Base-by-base conservation (phyloP, 2,329 filamentous ascomycete species). In the Cladosporium sp. region DNA sequence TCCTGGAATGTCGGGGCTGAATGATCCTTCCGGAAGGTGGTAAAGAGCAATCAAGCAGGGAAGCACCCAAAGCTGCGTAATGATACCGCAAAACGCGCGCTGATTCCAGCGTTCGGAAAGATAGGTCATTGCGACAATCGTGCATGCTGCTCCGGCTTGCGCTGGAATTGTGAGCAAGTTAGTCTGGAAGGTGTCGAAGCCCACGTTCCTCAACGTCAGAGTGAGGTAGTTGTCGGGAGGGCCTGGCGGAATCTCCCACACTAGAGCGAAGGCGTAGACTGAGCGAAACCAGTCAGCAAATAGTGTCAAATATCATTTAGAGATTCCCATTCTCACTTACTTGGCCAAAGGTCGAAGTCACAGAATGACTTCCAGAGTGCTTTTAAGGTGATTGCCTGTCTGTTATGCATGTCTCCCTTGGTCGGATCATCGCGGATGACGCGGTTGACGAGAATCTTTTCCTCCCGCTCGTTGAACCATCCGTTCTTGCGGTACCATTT, bases 401-500 rank as follows among this genome's bases (percentile, higher is more conserved):
- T 70, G 55, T 82, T 82, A 62, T 82, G 78, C 79, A 82, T 82
- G 53, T 73, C 74, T n/a, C 78, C 77, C 30, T 65, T 65, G 51
- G 57, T 61, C 0, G 79, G 78, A 53, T 83, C 82, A 38, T 85
- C 82, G 1, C 82, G 76, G 1, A 83, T 67, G 12, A 80, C 68
- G 2, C 80, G 71, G 56, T 83, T 84, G 22, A 84, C 78, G 53
- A 84, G 75, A 56, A 84, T 84, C 51, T 80, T 77, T 59, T 87
- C 84, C 60, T 88, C 81, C 2, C 73, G 73, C 60, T 85, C 83
- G 3, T 71, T 78, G 64, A 85, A 85, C 83, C 83, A 85, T 2
- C 82, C 82, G 18, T 76, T 78, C 78, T 2, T 80, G 76, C 48
- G 78, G 79, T 52, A 87, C 74, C 39, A 73, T 64, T 20, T 77